phyloP scores from a whole-genome alignment of 73 alveolate genomes.

The Blepharisma stoltei region DNA sequence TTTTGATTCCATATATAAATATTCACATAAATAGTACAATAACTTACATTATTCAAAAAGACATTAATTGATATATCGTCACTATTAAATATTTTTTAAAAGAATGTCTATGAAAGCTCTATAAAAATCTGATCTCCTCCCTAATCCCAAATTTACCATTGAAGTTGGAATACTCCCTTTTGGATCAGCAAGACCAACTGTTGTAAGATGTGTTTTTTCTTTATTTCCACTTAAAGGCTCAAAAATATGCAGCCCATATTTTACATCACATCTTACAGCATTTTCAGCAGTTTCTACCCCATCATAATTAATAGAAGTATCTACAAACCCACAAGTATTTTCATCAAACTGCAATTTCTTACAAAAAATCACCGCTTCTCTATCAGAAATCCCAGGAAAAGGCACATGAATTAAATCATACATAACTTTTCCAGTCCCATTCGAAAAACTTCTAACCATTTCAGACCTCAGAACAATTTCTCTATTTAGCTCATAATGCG shows the following conservation, averaged over 20 bases:
- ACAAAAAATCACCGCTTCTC: background rate
- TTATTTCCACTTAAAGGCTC: background rate
- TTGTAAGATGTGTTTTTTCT: background rate
- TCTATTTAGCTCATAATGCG: background rate
- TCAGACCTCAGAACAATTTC: background rate
- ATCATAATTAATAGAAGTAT: slow-evolving; percentile 3
- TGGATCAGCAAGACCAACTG: slow-evolving; percentile 14
- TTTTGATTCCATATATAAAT: too few species aligned
- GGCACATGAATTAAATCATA: slow-evolving; percentile 15
- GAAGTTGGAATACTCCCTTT: slow-evolving; percentile 5
- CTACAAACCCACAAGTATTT: background rate
- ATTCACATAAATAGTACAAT: too few species aligned
- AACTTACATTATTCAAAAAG: too few species aligned
- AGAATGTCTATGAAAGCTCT: background rate
- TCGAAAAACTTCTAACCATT: background rate
- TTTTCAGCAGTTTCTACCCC: background rate
- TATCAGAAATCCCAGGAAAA: slow-evolving; percentile 17
- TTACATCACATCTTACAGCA: background rate
- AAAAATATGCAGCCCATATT: slow-evolving; percentile 12
- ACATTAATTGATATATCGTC: too few species aligned
- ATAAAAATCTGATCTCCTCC: slow-evolving; percentile 24
- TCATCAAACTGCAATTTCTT: slow-evolving; percentile 13
- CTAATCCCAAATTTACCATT: slow-evolving; percentile 6
- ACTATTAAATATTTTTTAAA: too few species aligned
- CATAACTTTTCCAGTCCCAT: background rate